Base-by-base conservation (phyloP, 176 grass and related monocot species). In the Calamus simplicifolius region DNA sequence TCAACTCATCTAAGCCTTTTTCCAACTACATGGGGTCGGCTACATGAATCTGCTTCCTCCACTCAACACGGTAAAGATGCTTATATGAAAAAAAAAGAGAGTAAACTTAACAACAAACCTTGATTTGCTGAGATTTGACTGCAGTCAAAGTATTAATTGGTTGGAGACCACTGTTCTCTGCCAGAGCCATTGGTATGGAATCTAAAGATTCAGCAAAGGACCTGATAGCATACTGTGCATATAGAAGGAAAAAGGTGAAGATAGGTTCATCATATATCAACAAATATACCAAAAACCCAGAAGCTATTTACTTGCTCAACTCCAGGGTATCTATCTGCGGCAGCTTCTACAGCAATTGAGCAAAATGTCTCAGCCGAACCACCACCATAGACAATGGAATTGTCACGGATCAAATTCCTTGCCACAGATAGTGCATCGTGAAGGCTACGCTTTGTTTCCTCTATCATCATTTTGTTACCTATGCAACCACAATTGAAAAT, bases 391-490 rank as follows among this genome's bases (percentile, higher is more conserved):
- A 87, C 83, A 60, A 80, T 80, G 3, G 80, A 87, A 57, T 87
- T 96, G 64, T 85, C 90, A 6, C 80, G 69, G 27, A 90, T 87
- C 56, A 96, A 77, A 89, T 96, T 96, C 59, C 86, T 96, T 7
- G 91, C 86, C 49, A 90, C 86, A 59, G 83, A 96, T 54, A 87
- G 77, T 69, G 86, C 72, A 55, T 96, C 83, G 28, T 87, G 91
- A 59, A 90, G 18, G 79, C 83, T 96, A 56, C 86, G 64, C 73
- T 96, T 96, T 18, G 91, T 84, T 58, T 96, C 86, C 58, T 96
- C 86, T 74, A 90, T 87, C 35, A 96, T 72, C 91, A 96, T 90
- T 68, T 96, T 90, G 68, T 90, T 90, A 51, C 91, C 91, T 96
- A 61, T 63, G 54, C 10, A 19, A 69, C 0, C 50, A 23, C 29